Evolutionary conservation across 768 basidiomycete species (phyloP).

Genomic region (Lentinula aciculospora): DNA sequence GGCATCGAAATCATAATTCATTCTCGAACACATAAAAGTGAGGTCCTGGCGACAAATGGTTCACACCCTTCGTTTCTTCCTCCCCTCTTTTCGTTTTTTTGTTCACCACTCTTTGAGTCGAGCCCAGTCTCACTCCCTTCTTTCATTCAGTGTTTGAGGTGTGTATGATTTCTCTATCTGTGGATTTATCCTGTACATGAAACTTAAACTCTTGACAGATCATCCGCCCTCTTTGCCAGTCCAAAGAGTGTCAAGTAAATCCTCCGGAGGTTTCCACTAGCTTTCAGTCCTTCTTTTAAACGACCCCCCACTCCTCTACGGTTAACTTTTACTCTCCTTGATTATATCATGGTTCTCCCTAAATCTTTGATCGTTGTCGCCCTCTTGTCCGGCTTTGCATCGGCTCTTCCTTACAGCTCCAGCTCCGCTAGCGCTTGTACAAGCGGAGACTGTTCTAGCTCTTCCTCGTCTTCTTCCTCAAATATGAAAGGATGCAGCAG

Average conservation of each 20-base stretch:
- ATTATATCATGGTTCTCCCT: constrained; percentile 56
- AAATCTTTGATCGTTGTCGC: constrained; percentile 49
- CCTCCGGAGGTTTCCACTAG: constrained; percentile 54
- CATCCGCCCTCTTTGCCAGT: constrained; percentile 66
- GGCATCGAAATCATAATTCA: background rate
- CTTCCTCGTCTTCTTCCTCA: background rate
- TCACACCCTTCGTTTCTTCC: constrained; percentile 9
- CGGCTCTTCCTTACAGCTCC: constrained; percentile 42
- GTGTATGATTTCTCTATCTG: constrained; percentile 12
- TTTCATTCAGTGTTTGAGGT: constrained; percentile 52
- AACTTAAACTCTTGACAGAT: constrained; percentile 27
- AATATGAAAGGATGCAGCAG: constrained; percentile 5
- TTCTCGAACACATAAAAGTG: background rate
- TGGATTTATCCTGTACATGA: background rate
- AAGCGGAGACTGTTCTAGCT: background rate
- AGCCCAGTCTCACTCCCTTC: constrained; percentile 28
- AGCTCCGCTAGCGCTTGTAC: constrained; percentile 23
- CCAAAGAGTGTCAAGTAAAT: constrained; percentile 33
- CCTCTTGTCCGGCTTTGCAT: constrained; percentile 44
- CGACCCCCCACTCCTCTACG: constrained; percentile 34
- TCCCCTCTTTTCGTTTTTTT: constrained; percentile 29
- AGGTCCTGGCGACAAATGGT: background rate
- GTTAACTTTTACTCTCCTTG: constrained; percentile 31
- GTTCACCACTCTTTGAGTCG: constrained; percentile 13
- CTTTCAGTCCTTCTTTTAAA: constrained; percentile 33